Base-by-base conservation (phyloP, 192 early-diverging fungal species). In the Coemansia sp. region DNA sequence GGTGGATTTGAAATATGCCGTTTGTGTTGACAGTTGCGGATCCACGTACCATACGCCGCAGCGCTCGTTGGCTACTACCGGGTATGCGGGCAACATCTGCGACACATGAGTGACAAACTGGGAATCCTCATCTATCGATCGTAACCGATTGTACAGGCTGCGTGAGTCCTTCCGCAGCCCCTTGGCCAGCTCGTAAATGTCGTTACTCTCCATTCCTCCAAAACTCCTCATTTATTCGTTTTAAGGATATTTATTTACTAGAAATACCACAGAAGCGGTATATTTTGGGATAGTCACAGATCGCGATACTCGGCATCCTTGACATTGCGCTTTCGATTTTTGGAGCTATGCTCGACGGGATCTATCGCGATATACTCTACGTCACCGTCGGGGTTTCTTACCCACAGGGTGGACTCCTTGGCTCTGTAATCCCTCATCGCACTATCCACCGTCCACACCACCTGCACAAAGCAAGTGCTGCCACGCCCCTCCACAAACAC, bases 1-100 rank as follows among this genome's bases (percentile, higher is more conserved):
- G 2, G 94, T 96, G 6, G 93, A 96, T 60, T 96, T 96, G 63
- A 96, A 94, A 57, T 96, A 96, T 2, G 87, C 91, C 0, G 86
- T 78, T 20, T 83, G 71, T 11, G 55, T 61, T 63, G 87, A 82
- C 57, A 72, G 71, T n/a, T 53, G 41, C 0, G 86, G 86, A 53
- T 85, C 78, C 16, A 90, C 80, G 63, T 95, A 95, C 93, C 93
- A 95, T 8, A 73, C 68, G 11, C 93, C 91, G 68, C 90, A 92
- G 2, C 93, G 83, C 72, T 93, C 89, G 63, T 95, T 95, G 30
- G 91, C 82, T 63, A 86, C 45, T 20, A 92, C 57, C 0, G 90
- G 86, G 16, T 87, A 80, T 6, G 63, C 39, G 3, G 83, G 80
- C 19, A 88, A 69, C n/a, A 80, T 26, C 18, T 64, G 50, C 3